Evolutionary conservation across 2,329 filamentous ascomycete species (phyloP), one percentile per base, ranked within the genome.

Genomic region (Colletotrichum zoysiae): DNA sequence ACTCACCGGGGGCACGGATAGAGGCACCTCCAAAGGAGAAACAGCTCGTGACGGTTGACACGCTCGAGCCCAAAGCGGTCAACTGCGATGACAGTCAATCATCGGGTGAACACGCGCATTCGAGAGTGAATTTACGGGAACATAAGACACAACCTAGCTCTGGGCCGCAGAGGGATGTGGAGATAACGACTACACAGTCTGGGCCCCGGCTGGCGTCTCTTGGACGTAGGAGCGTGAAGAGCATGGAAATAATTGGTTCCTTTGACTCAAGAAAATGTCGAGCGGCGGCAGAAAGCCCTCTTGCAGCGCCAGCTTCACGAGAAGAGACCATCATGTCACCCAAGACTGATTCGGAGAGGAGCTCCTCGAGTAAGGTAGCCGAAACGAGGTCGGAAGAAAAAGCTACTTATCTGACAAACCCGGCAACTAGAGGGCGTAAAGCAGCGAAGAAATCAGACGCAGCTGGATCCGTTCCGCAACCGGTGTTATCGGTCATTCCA

Each of bases 391-490:
- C 57, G 38, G 42, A 51, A 51, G 51, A 51, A 44, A 33, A 30
- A 18, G 35, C 30, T 35, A 38, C 11, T 44, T 67, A 61, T 38
- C 50, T 67, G 11, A 56, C 70, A 9, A 88, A 88, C 69, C 86
- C 86, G 23, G 87, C 87, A 5, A 87, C 84, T 14, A 81, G 86
- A 75, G 87, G 87, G 42, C 86, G 81, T 70, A 88, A 88, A 76
- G 86, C 87, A 51, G 86, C 86, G 12, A 81, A 83, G 63, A 85
- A 83, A 71, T 84, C 86, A 63, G 83, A 88, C 75, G 86, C 86
- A 9, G 85, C 84, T 40, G 87, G 87, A 20, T 81, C 83, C 67
- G 79, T 81, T 33, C 86, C 86, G 12, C 81, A 84, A 73, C 80
- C 76, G 6, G 74, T 86, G n/a, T 74, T 85, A 8, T 81, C 82